Evolutionary conservation across 257 asterid species (phyloP).

Genomic region (Salvia splendens): DNA sequence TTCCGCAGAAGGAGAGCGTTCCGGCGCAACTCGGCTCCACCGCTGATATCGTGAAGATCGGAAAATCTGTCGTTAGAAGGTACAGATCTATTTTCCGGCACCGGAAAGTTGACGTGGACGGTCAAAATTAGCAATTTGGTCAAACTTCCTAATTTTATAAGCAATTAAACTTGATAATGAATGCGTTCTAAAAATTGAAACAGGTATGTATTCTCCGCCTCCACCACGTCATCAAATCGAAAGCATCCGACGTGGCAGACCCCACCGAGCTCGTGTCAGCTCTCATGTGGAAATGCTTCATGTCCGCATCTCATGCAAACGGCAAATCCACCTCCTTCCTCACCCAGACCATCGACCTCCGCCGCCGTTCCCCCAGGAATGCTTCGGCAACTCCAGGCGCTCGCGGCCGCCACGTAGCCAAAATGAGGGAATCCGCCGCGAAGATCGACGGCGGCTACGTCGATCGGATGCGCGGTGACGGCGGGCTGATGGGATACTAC

Average conservation of each 20-base stretch:
- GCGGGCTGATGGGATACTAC: constrained; percentile 18
- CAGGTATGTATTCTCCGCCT: constrained; percentile 29
- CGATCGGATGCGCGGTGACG: background rate
- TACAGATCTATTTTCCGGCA: background rate
- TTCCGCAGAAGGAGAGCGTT: constrained; percentile 17
- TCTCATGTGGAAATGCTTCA: constrained; percentile 33
- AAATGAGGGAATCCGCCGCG: constrained; percentile 17
- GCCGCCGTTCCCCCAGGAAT: constrained; percentile 28
- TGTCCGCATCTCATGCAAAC: constrained; percentile 21
- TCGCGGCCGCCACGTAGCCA: background rate
- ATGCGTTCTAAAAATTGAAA: no score
- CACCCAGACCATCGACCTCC: constrained; percentile 22
- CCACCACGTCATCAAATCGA: constrained; percentile 17
- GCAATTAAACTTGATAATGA: no score
- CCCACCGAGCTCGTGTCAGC: constrained; percentile 28
- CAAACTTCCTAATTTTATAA: no score
- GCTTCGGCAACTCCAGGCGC: constrained; percentile 31
- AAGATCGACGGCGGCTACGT: constrained; percentile 22
- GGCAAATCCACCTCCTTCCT: background rate
- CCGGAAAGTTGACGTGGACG: no score
- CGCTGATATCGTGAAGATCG: background rate
- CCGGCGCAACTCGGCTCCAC: background rate
- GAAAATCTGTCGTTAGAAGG: background rate
- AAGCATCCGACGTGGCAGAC: background rate
- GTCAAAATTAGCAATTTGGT: no score